Percentiles rank a stretch among this genome's conserved stretches.
Conservation (phyloP, 2,329 filamentous ascomycete species). For the Calonectria fujianensis region DNA sequence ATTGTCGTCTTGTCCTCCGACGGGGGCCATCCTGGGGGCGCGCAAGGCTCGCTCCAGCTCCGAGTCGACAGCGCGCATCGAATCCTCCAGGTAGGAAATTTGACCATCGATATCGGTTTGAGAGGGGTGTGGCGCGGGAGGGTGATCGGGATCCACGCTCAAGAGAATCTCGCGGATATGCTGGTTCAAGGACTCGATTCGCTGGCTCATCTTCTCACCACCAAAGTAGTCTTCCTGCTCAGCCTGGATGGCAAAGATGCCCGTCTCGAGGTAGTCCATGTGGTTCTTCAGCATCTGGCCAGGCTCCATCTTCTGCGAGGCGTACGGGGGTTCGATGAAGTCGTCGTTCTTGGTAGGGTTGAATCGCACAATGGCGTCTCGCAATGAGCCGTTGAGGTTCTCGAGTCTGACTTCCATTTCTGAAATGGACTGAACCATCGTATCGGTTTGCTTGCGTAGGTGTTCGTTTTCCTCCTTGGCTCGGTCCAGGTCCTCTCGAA, state of each 20-base stretch:
- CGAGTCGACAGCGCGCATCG: constrained; percentile 70
- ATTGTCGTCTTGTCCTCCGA: constrained; percentile 58
- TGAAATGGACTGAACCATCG: constrained; percentile 69
- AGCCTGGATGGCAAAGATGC: constrained; percentile 75
- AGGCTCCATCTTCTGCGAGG: constrained; percentile 60
- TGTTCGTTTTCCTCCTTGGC: constrained; percentile 67
- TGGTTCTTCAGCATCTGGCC: constrained; percentile 73
- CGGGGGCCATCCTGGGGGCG: constrained; percentile 55
- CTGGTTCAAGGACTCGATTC: constrained; percentile 78
- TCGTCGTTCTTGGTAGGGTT: constrained; percentile 73
- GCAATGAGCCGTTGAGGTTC: constrained; percentile 79
- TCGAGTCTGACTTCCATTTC: constrained; percentile 81
- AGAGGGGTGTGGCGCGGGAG: constrained; percentile 74
- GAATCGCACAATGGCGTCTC: constrained; percentile 79
- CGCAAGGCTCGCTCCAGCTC: constrained; percentile 62
- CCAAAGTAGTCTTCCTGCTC: constrained; percentile 69
- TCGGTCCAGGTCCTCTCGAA: constrained; percentile 69
- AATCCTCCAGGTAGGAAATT: constrained; percentile 79
- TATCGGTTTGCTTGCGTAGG: constrained; percentile 59
- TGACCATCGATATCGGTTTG: constrained; percentile 79
- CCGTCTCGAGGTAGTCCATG: constrained; percentile 82
- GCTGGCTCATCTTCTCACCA: constrained; percentile 66
- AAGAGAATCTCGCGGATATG: constrained; percentile 77
- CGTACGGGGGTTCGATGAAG: constrained; percentile 66
- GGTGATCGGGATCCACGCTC: constrained; percentile 68